These are phyloP conservation scores for Pittosporum tobira DNA, from an alignment of 129 eudicot species.

Conservation along the genomic window DNA sequence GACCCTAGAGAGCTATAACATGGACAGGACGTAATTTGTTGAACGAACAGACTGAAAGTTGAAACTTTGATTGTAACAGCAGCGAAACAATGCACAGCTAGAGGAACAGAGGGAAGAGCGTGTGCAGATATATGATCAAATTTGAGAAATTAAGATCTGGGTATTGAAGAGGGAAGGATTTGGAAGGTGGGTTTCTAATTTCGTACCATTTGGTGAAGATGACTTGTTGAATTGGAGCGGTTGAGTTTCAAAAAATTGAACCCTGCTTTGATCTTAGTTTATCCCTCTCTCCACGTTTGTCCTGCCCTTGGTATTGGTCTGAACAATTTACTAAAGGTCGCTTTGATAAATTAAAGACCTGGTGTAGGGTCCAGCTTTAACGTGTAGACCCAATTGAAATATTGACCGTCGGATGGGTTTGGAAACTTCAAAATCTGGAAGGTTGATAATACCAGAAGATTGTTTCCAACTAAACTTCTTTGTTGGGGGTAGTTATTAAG, in stretches of 20 bases:
- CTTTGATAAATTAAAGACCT: conserved; percentile 1
- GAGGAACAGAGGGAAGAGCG: conserved; percentile 15
- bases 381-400: not conserved
- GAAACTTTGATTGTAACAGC: not conserved
- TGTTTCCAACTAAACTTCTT: not conserved
- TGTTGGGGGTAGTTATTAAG: not conserved
- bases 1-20: conserved; percentile 1
- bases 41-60: not conserved
- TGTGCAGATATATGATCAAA: conserved; percentile 6
- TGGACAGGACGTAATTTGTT: not conserved
- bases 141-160: conserved; percentile 24
- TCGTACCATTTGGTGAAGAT: conserved; percentile 27
- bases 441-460: conserved; percentile 5
- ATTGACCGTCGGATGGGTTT: not conserved
- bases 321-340: conserved; percentile 5
- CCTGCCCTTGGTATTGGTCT: conserved; percentile 24
- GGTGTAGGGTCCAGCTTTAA: conserved; percentile 6
- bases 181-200: conserved; percentile 39
- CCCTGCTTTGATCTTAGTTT: conserved; percentile 17
- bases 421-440: conserved; percentile 1
- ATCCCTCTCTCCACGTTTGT: conserved; percentile 20
- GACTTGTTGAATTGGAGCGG: conserved; percentile 39
- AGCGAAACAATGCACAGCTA: conserved; percentile 11
- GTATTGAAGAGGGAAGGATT: conserved; percentile 25
- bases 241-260: conserved; percentile 30